A percentile compares a stretch with the other conserved stretches of the same genome.
These are phyloP conservation scores for Lentinula lateritia DNA, from an alignment of 768 basidiomycete species.

Conservation along the genomic window DNA sequence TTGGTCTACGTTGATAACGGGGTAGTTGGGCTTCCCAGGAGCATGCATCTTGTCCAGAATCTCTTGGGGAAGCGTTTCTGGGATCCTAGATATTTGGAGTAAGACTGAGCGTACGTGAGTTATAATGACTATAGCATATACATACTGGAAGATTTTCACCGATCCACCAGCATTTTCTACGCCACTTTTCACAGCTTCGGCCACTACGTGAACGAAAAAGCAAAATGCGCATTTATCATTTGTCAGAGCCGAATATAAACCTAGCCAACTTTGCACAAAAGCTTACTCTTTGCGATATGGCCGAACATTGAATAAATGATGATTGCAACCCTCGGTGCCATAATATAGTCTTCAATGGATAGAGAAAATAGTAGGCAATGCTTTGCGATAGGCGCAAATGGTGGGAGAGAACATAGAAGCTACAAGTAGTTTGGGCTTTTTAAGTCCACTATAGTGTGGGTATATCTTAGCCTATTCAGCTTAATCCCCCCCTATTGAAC, in stretches of 20 bases:
- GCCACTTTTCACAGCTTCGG: conserved; percentile 46
- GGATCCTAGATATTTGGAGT: conserved; percentile 38
- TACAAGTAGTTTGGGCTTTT: not conserved
- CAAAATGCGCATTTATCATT: not conserved
- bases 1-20: conserved; percentile 48
- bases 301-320: conserved; percentile 72
- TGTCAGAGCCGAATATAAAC: not conserved
- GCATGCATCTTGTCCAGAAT: conserved; percentile 64
- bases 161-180: conserved; percentile 43
- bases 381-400: not conserved
- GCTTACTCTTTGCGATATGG: conserved; percentile 63
- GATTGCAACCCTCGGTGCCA: conserved; percentile 56
- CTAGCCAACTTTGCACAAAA: not conserved
- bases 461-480: not conserved
- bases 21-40: conserved; percentile 66
- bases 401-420: not conserved
- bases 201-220: conserved; percentile 38
- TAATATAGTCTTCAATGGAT: not conserved
- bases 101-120: not conserved
- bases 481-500: not conserved
- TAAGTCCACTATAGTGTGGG: not conserved
- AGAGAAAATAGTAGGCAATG: too few relatives aligned
- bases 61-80: conserved; percentile 73
- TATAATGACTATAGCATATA: conserved; percentile 3
- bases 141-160: conserved; percentile 52